Evolutionary conservation across 1,139 yeast species (phyloP), one percentile per base, ranked within the genome.

Genomic region (Blastobotrys persicus): DNA sequence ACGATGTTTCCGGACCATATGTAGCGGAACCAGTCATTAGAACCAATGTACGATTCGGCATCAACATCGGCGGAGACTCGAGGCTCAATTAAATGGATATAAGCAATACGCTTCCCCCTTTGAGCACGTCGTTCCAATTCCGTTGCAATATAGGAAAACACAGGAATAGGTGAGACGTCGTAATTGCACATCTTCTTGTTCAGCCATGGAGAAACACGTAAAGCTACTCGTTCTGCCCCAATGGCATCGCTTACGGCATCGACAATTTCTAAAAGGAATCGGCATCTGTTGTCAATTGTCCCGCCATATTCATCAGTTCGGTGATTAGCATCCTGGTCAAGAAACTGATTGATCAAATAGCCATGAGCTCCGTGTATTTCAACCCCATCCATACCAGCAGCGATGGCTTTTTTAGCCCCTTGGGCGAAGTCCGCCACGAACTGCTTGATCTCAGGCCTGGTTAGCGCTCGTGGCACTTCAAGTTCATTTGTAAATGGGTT

Each of bases 331-430:
- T 65, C 58, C 42, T 70, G 71, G 51, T 75, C 75, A 34, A 83
- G 62, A 62, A 84, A 83, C 63, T 79, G 82, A 66, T 83, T 83
- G 44, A 82, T 60, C 47, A 85, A 69, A 65, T 81, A 84, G 12
- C 89, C 89, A 65, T 84, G 81, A 13, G 88, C 91, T 42, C 70
- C 71, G 60, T 84, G 91, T 50, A 85, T 62, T 65, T 85, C 88
- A 39, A 85, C 76, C 56, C 81, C 81, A 62, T 85, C 91, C 53
- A 82, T 81, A 12, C 89, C 88, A 3, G 85, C 84, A 5, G 62
- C 70, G 39, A 78, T 55, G 1, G 82, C 78, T 45, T 70, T 70
- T 56, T 68, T 67, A 20, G 81, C 81, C 5, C 81, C 80, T 2
- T 57, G 54, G 1, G 67, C 71, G 54, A 64, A 77, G 33, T 67